Percentiles rank a stretch among this genome's conserved stretches.
phyloP scores from a whole-genome alignment of 768 basidiomycete species.

The Russula virescens region DNA sequence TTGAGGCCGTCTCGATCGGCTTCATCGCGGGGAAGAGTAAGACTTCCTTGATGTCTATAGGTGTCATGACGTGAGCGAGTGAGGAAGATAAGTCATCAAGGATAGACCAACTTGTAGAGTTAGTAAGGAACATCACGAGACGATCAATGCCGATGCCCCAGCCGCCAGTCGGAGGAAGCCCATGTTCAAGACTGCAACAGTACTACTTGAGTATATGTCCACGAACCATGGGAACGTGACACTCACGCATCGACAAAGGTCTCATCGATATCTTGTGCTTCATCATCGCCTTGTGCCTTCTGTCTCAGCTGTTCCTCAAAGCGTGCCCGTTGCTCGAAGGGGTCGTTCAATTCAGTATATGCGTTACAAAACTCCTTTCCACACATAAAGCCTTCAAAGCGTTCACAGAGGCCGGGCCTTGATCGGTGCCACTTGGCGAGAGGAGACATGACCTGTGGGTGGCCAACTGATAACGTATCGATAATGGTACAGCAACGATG shows the following conservation, averaged over 20 bases:
- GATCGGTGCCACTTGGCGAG: constrained; percentile 98
- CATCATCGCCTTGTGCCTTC: constrained; percentile 96
- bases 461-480: constrained; percentile 59
- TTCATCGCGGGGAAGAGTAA: constrained; percentile 97
- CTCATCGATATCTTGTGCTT: constrained; percentile 96
- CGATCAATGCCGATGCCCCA: constrained; percentile 97
- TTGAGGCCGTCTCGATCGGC: constrained; percentile 53
- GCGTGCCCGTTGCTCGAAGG: constrained; percentile 89
- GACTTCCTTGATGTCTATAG: constrained; percentile 90
- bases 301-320: constrained; percentile 94
- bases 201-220: background rate
- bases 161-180: constrained; percentile 94
- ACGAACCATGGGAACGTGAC: background rate
- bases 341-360: constrained; percentile 99
- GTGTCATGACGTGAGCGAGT: constrained; percentile 15
- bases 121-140: constrained; percentile 96
- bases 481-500: background rate
- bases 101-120: constrained; percentile 73
- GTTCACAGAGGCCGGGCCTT: constrained; percentile 95
- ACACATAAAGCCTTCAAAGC: constrained; percentile 97
- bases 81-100: background rate
- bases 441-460: constrained; percentile 99
- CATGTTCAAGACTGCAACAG: constrained; percentile 80
- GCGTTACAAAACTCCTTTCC: constrained; percentile 99
- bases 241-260: constrained; percentile 91